These are phyloP conservation scores for Aspergillus melleus DNA, from an alignment of 2,329 filamentous ascomycete genomes.

Conservation along the genomic window DNA sequence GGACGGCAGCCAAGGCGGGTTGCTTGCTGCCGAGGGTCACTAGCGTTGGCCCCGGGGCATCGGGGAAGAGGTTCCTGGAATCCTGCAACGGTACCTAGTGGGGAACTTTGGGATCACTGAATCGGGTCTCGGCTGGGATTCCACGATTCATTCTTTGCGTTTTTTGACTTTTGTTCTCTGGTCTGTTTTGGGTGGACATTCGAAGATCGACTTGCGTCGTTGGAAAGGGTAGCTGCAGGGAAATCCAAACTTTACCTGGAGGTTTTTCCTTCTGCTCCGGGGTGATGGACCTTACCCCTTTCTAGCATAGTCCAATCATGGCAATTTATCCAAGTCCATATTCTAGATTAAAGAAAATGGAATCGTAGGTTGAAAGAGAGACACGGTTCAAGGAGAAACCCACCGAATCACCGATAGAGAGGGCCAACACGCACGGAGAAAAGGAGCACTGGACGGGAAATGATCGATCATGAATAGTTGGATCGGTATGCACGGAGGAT, in stretches of 20 bases:
- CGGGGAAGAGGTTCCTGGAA: slow-evolving; percentile 35
- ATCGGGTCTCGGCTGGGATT: slow-evolving; percentile 3
- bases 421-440: slow-evolving; percentile 8
- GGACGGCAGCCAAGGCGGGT: slow-evolving; percentile 16
- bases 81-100: slow-evolving; percentile 29
- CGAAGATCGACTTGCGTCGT: background rate
- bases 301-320: background rate
- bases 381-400: slow-evolving; percentile 2
- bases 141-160: background rate
- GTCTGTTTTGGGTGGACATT: background rate
- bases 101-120: slow-evolving; percentile 3
- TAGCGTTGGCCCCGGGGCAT: slow-evolving; percentile 30
- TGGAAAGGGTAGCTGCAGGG: slow-evolving; percentile 18
- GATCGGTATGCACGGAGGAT: slow-evolving; percentile 17
- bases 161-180: background rate
- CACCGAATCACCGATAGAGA: slow-evolving; percentile 4
- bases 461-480: slow-evolving; percentile 17
- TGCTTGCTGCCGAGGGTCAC: slow-evolving; percentile 24
- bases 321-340: background rate
- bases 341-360: background rate
- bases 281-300: background rate
- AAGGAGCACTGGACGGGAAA: slow-evolving; percentile 13
- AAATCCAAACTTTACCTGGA: background rate
- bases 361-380: background rate
- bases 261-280: background rate